phyloP scores from a whole-genome alignment of 2,329 filamentous ascomycete species.

The Apiospora malaysiana region DNA sequence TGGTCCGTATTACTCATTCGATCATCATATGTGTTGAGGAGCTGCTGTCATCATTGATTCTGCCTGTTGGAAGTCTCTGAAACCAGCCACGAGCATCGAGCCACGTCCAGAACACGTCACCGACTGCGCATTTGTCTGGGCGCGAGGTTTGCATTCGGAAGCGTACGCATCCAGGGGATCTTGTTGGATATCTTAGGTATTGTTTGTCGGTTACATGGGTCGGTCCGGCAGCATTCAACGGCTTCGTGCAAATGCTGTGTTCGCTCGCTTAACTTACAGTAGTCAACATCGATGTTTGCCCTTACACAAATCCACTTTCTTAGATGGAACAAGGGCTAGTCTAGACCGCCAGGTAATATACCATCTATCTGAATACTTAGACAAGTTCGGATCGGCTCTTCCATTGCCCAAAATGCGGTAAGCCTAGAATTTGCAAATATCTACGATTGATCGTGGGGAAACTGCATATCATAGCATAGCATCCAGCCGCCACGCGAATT shows the following conservation, averaged over 20 bases:
- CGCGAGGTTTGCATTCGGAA: background rate
- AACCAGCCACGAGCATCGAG: conserved; percentile 6
- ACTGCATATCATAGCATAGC: background rate
- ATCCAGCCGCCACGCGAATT: background rate
- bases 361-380: background rate
- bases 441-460: background rate
- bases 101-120: conserved; percentile 3
- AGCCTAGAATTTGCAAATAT: background rate
- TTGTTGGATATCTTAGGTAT: no score
- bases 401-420: background rate
- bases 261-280: background rate
- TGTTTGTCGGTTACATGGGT: background rate
- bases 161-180: background rate
- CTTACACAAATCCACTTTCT: background rate
- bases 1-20: background rate
- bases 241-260: background rate
- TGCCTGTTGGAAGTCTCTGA: background rate
- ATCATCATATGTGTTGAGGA: background rate
- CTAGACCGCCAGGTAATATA: background rate
- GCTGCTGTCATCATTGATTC: background rate
- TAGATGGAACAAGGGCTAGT: background rate
- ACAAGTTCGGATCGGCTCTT: background rate
- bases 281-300: background rate
- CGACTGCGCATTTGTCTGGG: background rate
- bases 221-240: background rate